Conservation (phyloP, 2,329 filamentous ascomycete species). For the Fusarium siculi region DNA sequence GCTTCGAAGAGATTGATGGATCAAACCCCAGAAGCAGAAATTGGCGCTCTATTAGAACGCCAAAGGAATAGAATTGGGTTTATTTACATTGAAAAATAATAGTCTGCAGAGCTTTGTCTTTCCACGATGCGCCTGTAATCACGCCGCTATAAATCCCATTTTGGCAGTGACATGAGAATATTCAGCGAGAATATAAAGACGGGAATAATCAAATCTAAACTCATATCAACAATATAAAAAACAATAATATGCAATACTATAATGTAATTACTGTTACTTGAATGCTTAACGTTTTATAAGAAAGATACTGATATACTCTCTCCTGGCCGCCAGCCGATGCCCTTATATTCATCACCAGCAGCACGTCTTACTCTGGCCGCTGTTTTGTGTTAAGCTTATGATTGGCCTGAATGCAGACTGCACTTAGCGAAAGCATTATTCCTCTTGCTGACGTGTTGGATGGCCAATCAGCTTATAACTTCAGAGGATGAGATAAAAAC, state of each 20-base stretch:
- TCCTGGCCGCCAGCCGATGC: accelerated
- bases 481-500: accelerated
- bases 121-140: accelerated
- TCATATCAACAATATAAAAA: too few species aligned
- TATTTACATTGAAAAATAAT: accelerated
- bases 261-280: too few species aligned
- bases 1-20: too few species aligned
- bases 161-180: neutral
- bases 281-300: neutral
- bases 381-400: accelerated
- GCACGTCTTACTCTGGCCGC: too few species aligned
- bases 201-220: too few species aligned
- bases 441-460: neutral
- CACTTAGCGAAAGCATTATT: neutral
- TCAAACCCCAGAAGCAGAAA: accelerated
- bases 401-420: neutral
- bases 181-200: too few species aligned
- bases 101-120: accelerated
- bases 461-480: neutral
- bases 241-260: too few species aligned
- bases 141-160: accelerated
- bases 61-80: accelerated
- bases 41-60: accelerated
- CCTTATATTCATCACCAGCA: accelerated
- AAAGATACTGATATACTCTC: accelerated